Evolutionary conservation across 306 rosid species (phyloP).

Genomic region (Prunus kanzakura): DNA sequence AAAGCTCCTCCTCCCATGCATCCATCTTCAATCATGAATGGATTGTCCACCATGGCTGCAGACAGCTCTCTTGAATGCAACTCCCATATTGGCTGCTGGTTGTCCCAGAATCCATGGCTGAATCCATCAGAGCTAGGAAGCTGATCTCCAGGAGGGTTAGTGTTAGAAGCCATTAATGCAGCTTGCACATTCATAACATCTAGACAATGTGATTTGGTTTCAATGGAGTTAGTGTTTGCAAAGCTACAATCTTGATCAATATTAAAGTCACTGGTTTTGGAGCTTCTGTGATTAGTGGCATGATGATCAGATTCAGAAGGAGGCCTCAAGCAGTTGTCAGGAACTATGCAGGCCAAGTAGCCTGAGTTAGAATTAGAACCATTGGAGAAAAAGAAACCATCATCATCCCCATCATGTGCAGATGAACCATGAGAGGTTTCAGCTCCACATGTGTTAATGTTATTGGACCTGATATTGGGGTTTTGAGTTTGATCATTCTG

Average conservation of each 20-base stretch:
- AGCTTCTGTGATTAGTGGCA: background rate
- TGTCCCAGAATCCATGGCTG: conserved; percentile 47
- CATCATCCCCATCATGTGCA: conserved; percentile 21
- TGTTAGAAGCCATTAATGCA: conserved; percentile 21
- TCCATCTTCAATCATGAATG: conserved; percentile 46
- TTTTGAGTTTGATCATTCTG: conserved; percentile 18
- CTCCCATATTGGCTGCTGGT: conserved; percentile 47
- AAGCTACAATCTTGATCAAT: conserved; percentile 29
- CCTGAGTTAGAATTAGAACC: conserved; percentile 64
- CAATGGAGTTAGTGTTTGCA: conserved; percentile 23
- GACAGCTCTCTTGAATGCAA: conserved; percentile 61
- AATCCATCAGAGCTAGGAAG: conserved; percentile 46
- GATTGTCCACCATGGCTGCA: conserved; percentile 40
- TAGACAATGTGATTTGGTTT: conserved; percentile 24
- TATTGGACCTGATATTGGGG: conserved; percentile 7
- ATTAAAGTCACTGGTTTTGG: conserved; percentile 24
- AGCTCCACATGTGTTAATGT: conserved; percentile 11
- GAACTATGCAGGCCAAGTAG: conserved; percentile 90
- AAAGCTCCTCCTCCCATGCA: conserved; percentile 44
- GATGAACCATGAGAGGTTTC: conserved; percentile 6
- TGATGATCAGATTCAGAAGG: conserved; percentile 29
- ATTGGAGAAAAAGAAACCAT: conserved; percentile 54
- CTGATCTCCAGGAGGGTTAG: conserved; percentile 26
- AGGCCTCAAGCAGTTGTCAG: conserved; percentile 81
- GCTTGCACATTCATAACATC: conserved; percentile 19